Percentiles rank a stretch among this genome's conserved stretches.
These are phyloP conservation scores for Lentithecium fluviatile DNA, from an alignment of 495 filamentous ascomycete genomes.

Conservation along the genomic window DNA sequence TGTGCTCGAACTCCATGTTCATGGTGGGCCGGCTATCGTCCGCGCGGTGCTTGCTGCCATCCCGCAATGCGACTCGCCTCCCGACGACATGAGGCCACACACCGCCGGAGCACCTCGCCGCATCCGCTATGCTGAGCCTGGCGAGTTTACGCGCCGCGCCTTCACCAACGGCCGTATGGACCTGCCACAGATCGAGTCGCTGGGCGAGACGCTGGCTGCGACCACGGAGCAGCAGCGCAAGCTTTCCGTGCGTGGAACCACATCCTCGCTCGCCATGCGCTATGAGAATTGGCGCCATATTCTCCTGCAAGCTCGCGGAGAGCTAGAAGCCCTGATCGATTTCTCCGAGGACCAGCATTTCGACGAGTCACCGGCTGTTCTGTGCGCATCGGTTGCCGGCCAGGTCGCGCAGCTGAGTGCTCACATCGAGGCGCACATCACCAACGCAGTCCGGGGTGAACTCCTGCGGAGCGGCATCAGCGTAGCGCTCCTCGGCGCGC, in stretches of 20 bases:
- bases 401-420: constrained; percentile 60
- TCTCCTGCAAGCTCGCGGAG: constrained; percentile 78
- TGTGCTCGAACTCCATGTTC: constrained; percentile 86
- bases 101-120: neutral
- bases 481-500: constrained; percentile 82
- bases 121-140: constrained; percentile 91
- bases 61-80: constrained; percentile 40
- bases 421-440: constrained; percentile 65
- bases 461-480: constrained; percentile 81
- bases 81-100: neutral
- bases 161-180: constrained; percentile 85
- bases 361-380: constrained; percentile 74
- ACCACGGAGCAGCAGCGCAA: constrained; percentile 92
- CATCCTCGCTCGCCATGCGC: constrained; percentile 64
- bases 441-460: constrained; percentile 79
- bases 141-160: constrained; percentile 91
- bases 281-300: constrained; percentile 83
- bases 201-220: constrained; percentile 80
- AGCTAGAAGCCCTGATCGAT: constrained; percentile 93
- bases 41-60: constrained; percentile 82
- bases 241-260: constrained; percentile 75
- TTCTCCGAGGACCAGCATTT: constrained; percentile 98
- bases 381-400: constrained; percentile 64
- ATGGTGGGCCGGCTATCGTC: constrained; percentile 86
- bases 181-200: constrained; percentile 89